Evolutionary conservation across 2,329 filamentous ascomycete genomes (phyloP).

Genomic region (Cladosporium sp.): DNA sequence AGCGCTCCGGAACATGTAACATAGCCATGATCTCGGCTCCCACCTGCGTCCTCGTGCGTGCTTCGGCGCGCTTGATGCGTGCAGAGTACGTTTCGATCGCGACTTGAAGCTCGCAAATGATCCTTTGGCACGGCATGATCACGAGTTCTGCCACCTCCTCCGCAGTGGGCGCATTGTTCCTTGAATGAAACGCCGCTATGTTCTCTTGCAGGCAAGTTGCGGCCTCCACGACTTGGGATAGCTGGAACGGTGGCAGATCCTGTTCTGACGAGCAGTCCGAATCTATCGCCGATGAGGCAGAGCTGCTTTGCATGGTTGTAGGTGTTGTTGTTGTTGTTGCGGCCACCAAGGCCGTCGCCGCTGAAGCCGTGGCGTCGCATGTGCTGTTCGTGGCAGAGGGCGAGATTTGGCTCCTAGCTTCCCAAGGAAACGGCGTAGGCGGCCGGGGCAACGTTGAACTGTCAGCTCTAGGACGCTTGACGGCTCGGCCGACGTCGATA

Average conservation of each 20-base stretch:
- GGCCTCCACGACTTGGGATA: background rate
- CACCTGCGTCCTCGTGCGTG: background rate
- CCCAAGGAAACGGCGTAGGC: background rate
- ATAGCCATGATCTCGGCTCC: background rate
- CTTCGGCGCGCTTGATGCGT: background rate
- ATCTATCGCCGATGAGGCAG: no score
- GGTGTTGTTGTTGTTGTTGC: no score
- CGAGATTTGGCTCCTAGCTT: background rate
- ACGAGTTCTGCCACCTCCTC: background rate
- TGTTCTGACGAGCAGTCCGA: no score
- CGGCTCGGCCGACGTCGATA: background rate
- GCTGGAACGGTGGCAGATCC: background rate
- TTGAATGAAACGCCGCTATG: background rate
- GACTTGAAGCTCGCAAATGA: background rate
- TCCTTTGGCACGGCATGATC: background rate
- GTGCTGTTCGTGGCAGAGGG: no score
- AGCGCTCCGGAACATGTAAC: background rate
- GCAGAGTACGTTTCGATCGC: background rate
- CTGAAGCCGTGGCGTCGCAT: no score
- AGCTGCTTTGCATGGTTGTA: no score
- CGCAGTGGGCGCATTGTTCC: background rate
- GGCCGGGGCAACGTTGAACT: background rate
- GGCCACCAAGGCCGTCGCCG: no score
- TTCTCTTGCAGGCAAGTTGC: background rate
- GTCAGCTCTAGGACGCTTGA: background rate